Conservation (phyloP, 495 filamentous ascomycete species). For the Penicillium bovifimosum region DNA sequence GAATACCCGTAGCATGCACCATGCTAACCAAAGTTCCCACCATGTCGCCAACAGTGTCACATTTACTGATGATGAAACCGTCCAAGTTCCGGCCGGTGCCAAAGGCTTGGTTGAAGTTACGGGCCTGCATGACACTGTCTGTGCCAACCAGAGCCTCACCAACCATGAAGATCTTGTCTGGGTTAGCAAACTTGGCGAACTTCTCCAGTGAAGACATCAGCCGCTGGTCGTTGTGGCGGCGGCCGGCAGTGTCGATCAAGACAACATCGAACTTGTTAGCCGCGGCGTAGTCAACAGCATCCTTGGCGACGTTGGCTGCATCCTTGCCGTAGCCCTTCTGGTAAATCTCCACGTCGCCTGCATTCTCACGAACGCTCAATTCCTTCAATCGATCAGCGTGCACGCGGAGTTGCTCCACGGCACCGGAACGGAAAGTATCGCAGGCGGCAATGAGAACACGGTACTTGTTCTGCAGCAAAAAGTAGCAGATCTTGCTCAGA, state of each 20-base stretch:
- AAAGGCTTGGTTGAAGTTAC: conserved; percentile 93
- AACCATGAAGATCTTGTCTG: conserved; percentile 99
- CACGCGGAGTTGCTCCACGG: conserved; percentile 93
- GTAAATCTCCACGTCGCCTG: conserved; percentile 79
- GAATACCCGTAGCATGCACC: conserved; percentile 94
- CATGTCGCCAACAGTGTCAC: conserved; percentile 98
- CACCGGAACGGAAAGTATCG: conserved; percentile 95
- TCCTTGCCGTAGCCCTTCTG: conserved; percentile 98
- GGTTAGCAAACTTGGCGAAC: conserved; percentile 89
- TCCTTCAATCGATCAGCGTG: conserved; percentile 89
- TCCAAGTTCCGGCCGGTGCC: conserved; percentile 74
- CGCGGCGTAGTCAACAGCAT: conserved; percentile 76
- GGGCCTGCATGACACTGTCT: conserved; percentile 88
- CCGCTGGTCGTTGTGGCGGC: conserved; percentile 90
- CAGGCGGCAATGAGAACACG: conserved; percentile 92
- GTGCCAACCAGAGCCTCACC: conserved; percentile 94
- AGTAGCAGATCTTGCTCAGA: conserved; percentile 93
- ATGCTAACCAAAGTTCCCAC: conserved; percentile 94
- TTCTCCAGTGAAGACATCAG: conserved; percentile 95
- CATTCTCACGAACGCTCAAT: conserved; percentile 69
- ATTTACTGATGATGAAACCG: conserved; percentile 97
- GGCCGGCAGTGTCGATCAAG: conserved; percentile 90
- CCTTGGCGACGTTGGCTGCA: conserved; percentile 89
- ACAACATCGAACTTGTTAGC: conserved; percentile 83
- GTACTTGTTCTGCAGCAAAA: conserved; percentile 93